A percentile compares a stretch with the other conserved stretches of the same genome.
Evolutionary conservation across 1,284 basidiomycete genomes (phyloP).

Genomic region (Ceratobasidium theobromae): DNA sequence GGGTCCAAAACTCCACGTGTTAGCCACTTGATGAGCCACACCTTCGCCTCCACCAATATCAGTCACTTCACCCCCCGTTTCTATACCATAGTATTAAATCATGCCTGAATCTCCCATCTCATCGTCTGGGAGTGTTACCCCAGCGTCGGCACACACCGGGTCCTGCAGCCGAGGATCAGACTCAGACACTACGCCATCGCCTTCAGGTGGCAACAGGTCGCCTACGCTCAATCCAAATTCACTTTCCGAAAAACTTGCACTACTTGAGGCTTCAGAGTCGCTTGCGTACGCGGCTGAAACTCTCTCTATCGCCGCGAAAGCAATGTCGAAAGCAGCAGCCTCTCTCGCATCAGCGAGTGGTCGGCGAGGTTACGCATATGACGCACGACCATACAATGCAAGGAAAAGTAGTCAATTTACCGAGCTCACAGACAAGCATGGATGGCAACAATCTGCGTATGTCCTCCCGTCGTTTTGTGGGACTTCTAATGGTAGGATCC

Average conservation of each 20-base stretch:
- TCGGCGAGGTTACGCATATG: background rate
- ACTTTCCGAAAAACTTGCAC: background rate
- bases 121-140: too few relatives aligned
- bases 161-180: background rate
- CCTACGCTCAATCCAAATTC: background rate
- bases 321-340: constrained; percentile 12
- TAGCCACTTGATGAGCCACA: background rate
- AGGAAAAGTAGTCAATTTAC: too few relatives aligned
- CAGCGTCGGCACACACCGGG: background rate
- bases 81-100: too few relatives aligned
- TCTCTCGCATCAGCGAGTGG: background rate
- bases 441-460: constrained; percentile 8
- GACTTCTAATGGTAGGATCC: background rate
- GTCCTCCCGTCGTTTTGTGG: background rate
- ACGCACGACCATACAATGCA: too few relatives aligned
- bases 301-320: constrained; percentile 3
- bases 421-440: background rate
- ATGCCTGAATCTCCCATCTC: too few relatives aligned
- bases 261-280: background rate
- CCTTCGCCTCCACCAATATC: background rate
- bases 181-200: constrained; percentile 25
- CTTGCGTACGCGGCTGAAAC: background rate
- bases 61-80: too few relatives aligned
- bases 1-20: background rate
- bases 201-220: constrained; percentile 5